Evolutionary conservation across 352 stramenopile species (phyloP), one percentile per base, ranked within the genome.

Genomic region (Phytophthora fragariae): DNA sequence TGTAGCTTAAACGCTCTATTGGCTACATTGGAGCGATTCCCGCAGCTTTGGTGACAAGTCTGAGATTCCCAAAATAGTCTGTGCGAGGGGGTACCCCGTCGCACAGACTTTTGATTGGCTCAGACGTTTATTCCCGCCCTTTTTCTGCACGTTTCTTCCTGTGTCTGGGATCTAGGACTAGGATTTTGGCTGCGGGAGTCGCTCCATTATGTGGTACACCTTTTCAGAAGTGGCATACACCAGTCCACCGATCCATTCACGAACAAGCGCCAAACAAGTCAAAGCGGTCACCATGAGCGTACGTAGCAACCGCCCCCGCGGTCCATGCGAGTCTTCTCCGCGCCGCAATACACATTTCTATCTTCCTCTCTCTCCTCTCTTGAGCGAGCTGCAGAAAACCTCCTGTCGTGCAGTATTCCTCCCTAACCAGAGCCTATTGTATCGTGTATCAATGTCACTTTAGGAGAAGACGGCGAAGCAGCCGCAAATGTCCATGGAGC

Each of bases 401-500:
- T 39, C 24, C 2, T 50, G 6, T 14, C 24, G 24, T 15, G 8
- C 65, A 33, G n/a, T 61, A 52, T 24, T 61, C 8, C 14, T 14
- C 15, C n/a, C 15, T 29, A 56, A 60, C 31, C 29, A 8, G 57
- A 12, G 54, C 19, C 29, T 10, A 50, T n/a, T 12, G 14, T 52
- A 27, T 21, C 11, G 31, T 50, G 44, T 56, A 57, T 47, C 33
- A 54, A 5, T 41, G 8, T 9, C 14, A 52, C 3, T 24, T 21
- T 29, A 72, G 62, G 62, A 73, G 24, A 61, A 63, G 19, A 59
- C 41, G 5, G 52, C 59, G 12, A 49, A 53, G 46, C 55, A 77
- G 52, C 54, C 64, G 70, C 81, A 84, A 47, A 92, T 91, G 76
- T 90, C 83, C 9, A 85, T 92, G 73, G 89, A 96, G 75, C 83